Evolutionary conservation across 164 flowering plant species (phyloP), one percentile per base, ranked within the genome.

Genomic region (Stephania cephalantha): DNA sequence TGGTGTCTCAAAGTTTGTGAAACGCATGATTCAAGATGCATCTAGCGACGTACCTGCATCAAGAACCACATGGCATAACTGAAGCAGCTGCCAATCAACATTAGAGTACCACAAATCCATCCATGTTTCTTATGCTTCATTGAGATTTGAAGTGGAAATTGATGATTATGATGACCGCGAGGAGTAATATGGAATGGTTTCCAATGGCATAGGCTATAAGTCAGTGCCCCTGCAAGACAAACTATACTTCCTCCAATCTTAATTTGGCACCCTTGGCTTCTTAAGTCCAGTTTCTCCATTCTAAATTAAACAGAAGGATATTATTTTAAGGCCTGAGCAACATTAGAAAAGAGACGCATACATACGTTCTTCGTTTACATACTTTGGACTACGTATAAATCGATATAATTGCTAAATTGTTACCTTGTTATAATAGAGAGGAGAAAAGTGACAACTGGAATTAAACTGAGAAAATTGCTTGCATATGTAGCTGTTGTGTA

Each of bases 401-500:
- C 42, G 42, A 35, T 35, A 35, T 35, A 35, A 65, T 65, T 8
- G 9, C 6, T 50, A 55, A 29, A 30, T 12, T 6, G 69, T 30
- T 80, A 86, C 88, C 88, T 13, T 1, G 66, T 4, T 46, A 85
- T 30, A 52, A 67, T 31, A 4, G 85, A 75, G 55, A 84, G 55
- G 63, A 78, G 11, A 42, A 84, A 86, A 35, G 88, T 86, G 58
- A 76, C 52, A 22, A 83, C 42, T 3, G 88, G 88, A 48, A 86
- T 45, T 25, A 83, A 42, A 74, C 79, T 86, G 77, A 83, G 82
- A 66, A 83, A 79, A 46, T 80, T 80, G 68, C 77, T 68, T 9
- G 87, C 77, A 73, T 81, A 86, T 4, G 85, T 75, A 7, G 88
- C 86, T 17, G 83, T 69, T 9, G 88, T 86, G 65, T 86, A 84